A percentile compares a stretch with the other conserved stretches of the same genome.
These are phyloP conservation scores for Fusarium dimerum DNA, from an alignment of 2,329 filamentous ascomycete genomes.

Conservation along the genomic window DNA sequence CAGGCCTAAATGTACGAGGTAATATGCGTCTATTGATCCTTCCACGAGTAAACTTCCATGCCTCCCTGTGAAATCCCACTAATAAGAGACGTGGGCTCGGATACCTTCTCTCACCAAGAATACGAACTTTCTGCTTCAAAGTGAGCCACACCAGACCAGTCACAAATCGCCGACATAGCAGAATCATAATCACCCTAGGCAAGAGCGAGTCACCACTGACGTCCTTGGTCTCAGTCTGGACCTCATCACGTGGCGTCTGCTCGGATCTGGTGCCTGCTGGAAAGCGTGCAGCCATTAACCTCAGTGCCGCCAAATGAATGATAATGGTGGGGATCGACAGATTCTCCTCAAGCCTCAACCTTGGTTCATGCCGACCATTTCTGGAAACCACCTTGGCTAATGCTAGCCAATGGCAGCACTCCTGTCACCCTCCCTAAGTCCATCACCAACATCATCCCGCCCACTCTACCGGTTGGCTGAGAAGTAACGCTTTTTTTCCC, in stretches of 20 bases:
- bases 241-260: not conserved
- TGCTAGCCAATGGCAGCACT: slow-evolving; percentile 19
- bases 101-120: too few relatives aligned
- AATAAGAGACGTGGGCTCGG: too few relatives aligned
- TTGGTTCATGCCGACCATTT: slow-evolving; percentile 25
- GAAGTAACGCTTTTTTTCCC: too few relatives aligned
- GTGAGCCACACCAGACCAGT: too few relatives aligned
- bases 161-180: too few relatives aligned
- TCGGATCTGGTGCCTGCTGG: slow-evolving; percentile 6
- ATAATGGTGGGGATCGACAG: slow-evolving; percentile 33
- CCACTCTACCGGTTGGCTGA: slow-evolving; percentile 8
- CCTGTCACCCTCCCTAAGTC: slow-evolving; percentile 1
- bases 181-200: too few relatives aligned
- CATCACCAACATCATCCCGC: slow-evolving; percentile 20
- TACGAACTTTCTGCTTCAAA: too few relatives aligned
- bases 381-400: slow-evolving; percentile 27
- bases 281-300: slow-evolving; percentile 11
- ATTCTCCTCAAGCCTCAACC: slow-evolving; percentile 28
- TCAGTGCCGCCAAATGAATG: not conserved
- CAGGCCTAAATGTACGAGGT: too few relatives aligned
- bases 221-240: not conserved
- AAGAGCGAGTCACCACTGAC: too few relatives aligned
- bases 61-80: too few relatives aligned
- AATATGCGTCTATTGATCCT: too few relatives aligned
- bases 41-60: too few relatives aligned